Percentiles rank a stretch among this genome's conserved stretches.
Evolutionary conservation across 768 basidiomycete species (phyloP).

Genomic region (Boletus subcaerulescens): DNA sequence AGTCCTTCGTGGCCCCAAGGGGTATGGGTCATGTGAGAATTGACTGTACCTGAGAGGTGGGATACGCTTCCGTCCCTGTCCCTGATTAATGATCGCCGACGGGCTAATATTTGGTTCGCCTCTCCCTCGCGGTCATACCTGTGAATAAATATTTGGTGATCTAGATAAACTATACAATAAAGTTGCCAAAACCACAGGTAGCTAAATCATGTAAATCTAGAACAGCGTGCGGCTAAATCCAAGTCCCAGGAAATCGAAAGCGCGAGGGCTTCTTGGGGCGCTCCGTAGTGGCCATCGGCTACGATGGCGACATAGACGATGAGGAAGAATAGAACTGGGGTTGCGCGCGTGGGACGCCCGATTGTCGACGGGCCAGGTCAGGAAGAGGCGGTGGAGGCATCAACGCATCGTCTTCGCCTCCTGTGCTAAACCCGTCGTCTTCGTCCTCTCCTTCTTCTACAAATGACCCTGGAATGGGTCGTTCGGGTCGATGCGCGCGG

Average conservation of each 20-base stretch:
- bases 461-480: slow-evolving; percentile 25
- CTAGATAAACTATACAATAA: slow-evolving; percentile 2
- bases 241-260: no score
- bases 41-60: no score
- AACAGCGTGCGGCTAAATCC: no score
- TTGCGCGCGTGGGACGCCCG: slow-evolving; percentile 28
- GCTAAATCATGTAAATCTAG: no score
- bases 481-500: background rate
- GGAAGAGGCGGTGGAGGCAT: slow-evolving; percentile 55
- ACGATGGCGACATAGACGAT: slow-evolving; percentile 27
- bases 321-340: slow-evolving; percentile 4
- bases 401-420: slow-evolving; percentile 43
- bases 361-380: slow-evolving; percentile 35
- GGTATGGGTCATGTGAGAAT: no score
- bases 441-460: slow-evolving; percentile 25
- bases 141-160: no score
- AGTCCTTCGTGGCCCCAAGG: no score
- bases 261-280: slow-evolving; percentile 56
- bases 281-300: slow-evolving; percentile 61
- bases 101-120: no score
- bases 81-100: no score
- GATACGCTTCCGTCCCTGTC: no score
- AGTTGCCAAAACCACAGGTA: slow-evolving; percentile 4
- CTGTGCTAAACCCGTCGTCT: slow-evolving; percentile 38
- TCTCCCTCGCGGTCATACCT: no score